phyloP scores from a whole-genome alignment of 148 eudicot genomes.

The Drosera capensis region DNA sequence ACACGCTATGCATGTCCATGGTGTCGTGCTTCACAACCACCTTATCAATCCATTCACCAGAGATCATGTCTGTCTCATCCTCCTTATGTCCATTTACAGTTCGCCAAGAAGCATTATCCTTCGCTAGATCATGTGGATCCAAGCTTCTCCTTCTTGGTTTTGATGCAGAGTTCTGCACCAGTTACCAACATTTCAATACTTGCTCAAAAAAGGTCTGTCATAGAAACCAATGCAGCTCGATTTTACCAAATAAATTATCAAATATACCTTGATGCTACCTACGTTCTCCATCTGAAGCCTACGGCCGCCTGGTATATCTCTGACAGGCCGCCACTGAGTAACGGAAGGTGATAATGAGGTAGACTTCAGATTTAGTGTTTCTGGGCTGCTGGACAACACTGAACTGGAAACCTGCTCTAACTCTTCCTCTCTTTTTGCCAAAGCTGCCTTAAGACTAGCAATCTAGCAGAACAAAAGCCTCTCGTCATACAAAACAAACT shows the following conservation, averaged over 20 bases:
- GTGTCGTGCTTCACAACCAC: constrained; percentile 19
- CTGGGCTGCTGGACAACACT: constrained; percentile 26
- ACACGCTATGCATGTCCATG: constrained; percentile 13
- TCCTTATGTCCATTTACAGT: constrained; percentile 18
- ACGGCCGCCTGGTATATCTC: constrained; percentile 14
- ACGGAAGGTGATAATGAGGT: constrained; percentile 40
- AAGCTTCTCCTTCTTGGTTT: constrained; percentile 42
- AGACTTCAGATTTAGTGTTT: constrained; percentile 25
- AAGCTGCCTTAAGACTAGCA: constrained; percentile 54
- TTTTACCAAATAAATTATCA: background rate
- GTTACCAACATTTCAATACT: background rate
- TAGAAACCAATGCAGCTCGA: too few species aligned
- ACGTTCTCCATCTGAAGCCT: constrained; percentile 22
- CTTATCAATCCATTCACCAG: constrained; percentile 36
- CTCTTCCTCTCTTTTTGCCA: constrained; percentile 70
- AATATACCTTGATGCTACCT: constrained; percentile 36
- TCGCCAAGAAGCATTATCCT: constrained; percentile 27
- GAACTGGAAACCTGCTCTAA: constrained; percentile 17
- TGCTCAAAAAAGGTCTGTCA: too few species aligned
- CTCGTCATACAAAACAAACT: too few species aligned
- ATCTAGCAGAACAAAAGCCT: constrained; percentile 25
- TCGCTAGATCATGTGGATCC: constrained; percentile 39
- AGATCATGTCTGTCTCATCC: constrained; percentile 21
- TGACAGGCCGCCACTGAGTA: constrained; percentile 17
- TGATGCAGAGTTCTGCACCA: constrained; percentile 19